Base-by-base conservation (phyloP, 2,329 filamentous ascomycete species). In the Alternaria brassicae region DNA sequence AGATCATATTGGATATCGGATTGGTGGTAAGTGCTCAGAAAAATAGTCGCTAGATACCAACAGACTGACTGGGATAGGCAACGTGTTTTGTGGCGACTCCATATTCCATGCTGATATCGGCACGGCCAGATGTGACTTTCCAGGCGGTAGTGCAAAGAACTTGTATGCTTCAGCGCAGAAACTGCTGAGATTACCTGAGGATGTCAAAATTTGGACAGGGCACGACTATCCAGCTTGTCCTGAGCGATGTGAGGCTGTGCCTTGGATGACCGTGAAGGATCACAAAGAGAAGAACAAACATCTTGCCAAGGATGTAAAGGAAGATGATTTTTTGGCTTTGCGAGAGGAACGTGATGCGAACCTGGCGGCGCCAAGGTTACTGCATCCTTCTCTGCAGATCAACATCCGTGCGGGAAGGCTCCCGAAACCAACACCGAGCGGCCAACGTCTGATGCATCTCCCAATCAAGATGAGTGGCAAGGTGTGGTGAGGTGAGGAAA, bases 1-100 rank as follows among this genome's bases (percentile, higher is more conserved):
- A 0, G 86, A 89, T 62, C 85, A 88, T 54, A 66, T 87, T 13
- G 86, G 86, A 0, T 89, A 89, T 60, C 72, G 76, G 32, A 82
- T 88, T 50, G 85, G 83, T 25, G 62, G 67, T 69, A 54, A 56
- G 60, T 48, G 3, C 15, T 15, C 19, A 12, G 2, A 40, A 40
- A 3, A 6, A 1, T 7, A 23, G 9, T 17, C 8, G 25, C 8
- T 19, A n/a, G 9, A 17, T 3, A 8, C 3, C 13, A 37, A 6
- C 13, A 37, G 4, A 21, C 49, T 66, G 21, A 66, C 6, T 13
- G 2, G 4, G 17, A 0, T 19, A 69, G 64, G 58, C 19, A 73
- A 81, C 70, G 53, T 80, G 53, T 70, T 77, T 66, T 64, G 71
- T 19, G 78, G 78, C 8, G 77, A 72, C 50, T 77, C 75, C 10